phyloP scores from a whole-genome alignment of 495 filamentous ascomycete species.

The Penicillium chermesinum region DNA sequence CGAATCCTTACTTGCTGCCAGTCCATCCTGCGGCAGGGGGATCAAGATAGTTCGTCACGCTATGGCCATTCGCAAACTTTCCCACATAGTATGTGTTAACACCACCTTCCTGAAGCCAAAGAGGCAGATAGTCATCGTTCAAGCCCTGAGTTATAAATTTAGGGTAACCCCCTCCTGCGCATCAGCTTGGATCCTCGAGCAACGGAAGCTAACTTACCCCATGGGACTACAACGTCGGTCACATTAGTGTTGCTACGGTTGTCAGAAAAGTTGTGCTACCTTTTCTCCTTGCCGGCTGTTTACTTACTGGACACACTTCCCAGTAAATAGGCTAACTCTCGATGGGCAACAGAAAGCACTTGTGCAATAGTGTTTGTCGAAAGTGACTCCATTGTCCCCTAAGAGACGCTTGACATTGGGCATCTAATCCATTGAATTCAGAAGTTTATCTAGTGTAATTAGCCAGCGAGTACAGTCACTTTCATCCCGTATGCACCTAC shows the following conservation, averaged over 20 bases:
- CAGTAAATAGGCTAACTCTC: constrained; percentile 53
- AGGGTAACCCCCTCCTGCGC: constrained; percentile 52
- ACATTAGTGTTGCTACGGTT: constrained; percentile 63
- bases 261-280: no score
- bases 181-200: neutral
- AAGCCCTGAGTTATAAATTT: constrained; percentile 56
- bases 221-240: constrained; percentile 55
- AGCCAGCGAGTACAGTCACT: neutral
- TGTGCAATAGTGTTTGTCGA: constrained; percentile 50
- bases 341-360: constrained; percentile 57
- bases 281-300: neutral
- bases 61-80: constrained; percentile 60
- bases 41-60: constrained; percentile 45
- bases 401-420: constrained; percentile 30
- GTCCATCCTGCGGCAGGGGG: constrained; percentile 50
- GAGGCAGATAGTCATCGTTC: constrained; percentile 56
- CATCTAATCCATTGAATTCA: constrained; percentile 52
- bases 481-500: neutral
- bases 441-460: constrained; percentile 14
- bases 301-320: constrained; percentile 47
- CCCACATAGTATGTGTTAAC: constrained; percentile 65
- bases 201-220: constrained; percentile 37
- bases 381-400: constrained; percentile 38
- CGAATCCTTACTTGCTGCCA: neutral
- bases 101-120: constrained; percentile 59